phyloP scores from a whole-genome alignment of 176 grass and related monocot species.

The Sorghum bicolor region Sorghum_bicolor_NCBIv3 NC_012870.2:23949001-23949500 shows the following conservation, averaged over 20 bases:
- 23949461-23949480: conserved; percentile 9
- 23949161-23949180: neutral
- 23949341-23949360: neutral
- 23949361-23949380: neutral
- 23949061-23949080: neutral
- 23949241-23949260: neutral
- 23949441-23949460: conserved; percentile 9
- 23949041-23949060: neutral
- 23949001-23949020: neutral
- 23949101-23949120: neutral
- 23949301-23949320: neutral
- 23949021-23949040: neutral
- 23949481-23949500: neutral
- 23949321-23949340: neutral
- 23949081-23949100: neutral
- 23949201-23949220: neutral
- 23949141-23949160: neutral
- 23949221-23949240: neutral
- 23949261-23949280: neutral
- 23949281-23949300: neutral
- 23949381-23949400: neutral
- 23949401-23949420: neutral
- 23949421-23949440: conserved; percentile 21
- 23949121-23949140: neutral
- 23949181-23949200: neutral